Base-by-base conservation (phyloP, 2,329 filamentous ascomycete species). In the Cercospora sp. region DNA sequence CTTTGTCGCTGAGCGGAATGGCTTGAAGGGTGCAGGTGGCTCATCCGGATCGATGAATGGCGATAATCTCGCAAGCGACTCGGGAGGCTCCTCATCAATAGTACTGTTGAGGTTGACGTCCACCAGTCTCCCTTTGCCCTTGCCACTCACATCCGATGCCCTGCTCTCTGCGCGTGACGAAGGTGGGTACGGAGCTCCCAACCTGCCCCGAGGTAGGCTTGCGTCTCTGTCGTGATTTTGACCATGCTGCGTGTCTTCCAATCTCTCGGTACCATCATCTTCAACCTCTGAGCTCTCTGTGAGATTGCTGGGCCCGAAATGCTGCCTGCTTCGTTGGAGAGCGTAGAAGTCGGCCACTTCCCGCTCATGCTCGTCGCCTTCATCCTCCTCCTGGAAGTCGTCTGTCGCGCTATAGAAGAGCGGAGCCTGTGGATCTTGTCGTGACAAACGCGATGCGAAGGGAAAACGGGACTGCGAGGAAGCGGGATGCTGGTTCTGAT, bases 271-370 rank as follows among this genome's bases (percentile, higher is more conserved):
- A 3, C 78, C 80, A 68, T 89, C 90, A 51, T 91, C 89, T 61
- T 95, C 93, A 2, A 91, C 88, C 73, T 96, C 94, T 2, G 91
- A 90, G 70, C 93, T 97, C 73, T 97, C 93, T 42, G 91, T 92
- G 60, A 97, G 82, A 73, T 91, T 89, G 79, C 91, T 93, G 13
- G 90, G 89, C 13, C 93, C 92, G 76, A 97, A 94, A 67, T 97
- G 92, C 58, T 94, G 88, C 73, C 95, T 88, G 72, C 94, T 98
- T 73, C 91, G 87, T 79, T 98, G 94, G 66, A 99, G 83, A 5
- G 94, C 94, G 80, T 94, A 96, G 73, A 95, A 89, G 80, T 98
- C 95, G n/a, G 93, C 93, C 36, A 94, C 92, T 77, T 98, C 94
- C 64, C 93, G 85, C 74, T 96, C 92, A 53, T 73, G 68, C 23